Evolutionary conservation across 768 basidiomycete genomes (phyloP).

Genomic region (Lentinula sp.): DNA sequence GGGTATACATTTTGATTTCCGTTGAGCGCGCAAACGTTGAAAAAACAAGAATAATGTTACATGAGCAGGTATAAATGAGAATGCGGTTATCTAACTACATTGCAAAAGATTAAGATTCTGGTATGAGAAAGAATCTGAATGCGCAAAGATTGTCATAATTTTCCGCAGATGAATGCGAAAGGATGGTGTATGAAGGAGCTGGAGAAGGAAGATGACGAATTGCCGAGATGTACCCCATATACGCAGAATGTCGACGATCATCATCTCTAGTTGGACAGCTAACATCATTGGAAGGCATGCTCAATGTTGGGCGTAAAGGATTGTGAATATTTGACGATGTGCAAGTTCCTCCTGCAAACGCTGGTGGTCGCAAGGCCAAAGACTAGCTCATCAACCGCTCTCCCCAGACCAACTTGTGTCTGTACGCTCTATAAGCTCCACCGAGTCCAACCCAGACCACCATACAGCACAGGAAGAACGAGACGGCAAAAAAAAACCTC

Average conservation of each 20-base stretch:
- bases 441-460: constrained; percentile 53
- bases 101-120: too few species aligned
- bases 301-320: too few species aligned
- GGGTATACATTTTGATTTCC: background rate
- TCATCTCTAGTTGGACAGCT: too few species aligned
- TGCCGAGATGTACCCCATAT: too few species aligned
- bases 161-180: too few species aligned
- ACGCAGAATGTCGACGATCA: too few species aligned
- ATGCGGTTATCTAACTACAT: background rate
- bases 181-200: too few species aligned
- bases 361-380: background rate
- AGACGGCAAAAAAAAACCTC: constrained; percentile 52
- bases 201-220: too few species aligned
- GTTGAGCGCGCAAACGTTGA: background rate
- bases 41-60: background rate
- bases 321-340: too few species aligned
- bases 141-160: too few species aligned
- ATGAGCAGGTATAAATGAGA: background rate
- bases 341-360: background rate
- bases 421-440: constrained; percentile 69
- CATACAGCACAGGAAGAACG: constrained; percentile 54
- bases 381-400: constrained; percentile 66
- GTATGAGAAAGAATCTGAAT: background rate
- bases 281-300: too few species aligned
- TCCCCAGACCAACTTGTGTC: constrained; percentile 74